phyloP scores from a whole-genome alignment of 2,329 filamentous ascomycete genomes.

The Zymoseptoria passerinii region DNA sequence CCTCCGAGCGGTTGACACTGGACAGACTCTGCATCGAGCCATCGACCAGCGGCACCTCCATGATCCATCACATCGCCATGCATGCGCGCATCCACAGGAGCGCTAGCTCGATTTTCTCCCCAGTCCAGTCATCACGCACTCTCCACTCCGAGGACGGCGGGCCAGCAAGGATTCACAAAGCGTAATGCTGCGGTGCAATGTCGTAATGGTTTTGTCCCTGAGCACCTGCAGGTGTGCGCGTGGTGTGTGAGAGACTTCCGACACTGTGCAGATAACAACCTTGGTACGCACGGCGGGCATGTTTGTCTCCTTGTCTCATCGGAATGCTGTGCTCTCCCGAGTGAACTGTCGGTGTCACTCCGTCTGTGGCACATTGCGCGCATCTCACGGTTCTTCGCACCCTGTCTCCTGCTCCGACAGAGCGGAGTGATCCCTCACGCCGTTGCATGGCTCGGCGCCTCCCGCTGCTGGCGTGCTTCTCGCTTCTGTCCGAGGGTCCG shows the following conservation, averaged over 20 bases:
- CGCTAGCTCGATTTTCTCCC: neutral
- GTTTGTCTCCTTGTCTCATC: neutral
- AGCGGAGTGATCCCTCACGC: neutral
- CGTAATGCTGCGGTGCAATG: conserved; percentile 3
- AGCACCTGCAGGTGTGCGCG: neutral
- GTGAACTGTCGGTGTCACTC: neutral
- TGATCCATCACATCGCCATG: neutral
- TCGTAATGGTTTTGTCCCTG: conserved; percentile 5
- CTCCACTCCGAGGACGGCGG: neutral
- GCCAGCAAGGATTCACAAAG: neutral
- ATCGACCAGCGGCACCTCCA: neutral
- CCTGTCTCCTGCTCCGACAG: neutral
- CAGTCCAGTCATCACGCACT: neutral
- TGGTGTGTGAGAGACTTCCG: neutral
- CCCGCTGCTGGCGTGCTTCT: neutral
- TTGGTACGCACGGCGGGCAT: neutral
- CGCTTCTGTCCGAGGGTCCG: neutral
- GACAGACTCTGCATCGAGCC: neutral
- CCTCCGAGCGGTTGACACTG: neutral
- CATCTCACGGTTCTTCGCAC: neutral
- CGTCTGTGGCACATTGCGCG: neutral
- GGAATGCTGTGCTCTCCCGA: neutral
- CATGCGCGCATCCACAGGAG: neutral
- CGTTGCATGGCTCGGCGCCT: neutral
- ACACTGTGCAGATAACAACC: no score